phyloP scores from a whole-genome alignment of 2,329 filamentous ascomycete species.

The Claviceps capensis region DNA sequence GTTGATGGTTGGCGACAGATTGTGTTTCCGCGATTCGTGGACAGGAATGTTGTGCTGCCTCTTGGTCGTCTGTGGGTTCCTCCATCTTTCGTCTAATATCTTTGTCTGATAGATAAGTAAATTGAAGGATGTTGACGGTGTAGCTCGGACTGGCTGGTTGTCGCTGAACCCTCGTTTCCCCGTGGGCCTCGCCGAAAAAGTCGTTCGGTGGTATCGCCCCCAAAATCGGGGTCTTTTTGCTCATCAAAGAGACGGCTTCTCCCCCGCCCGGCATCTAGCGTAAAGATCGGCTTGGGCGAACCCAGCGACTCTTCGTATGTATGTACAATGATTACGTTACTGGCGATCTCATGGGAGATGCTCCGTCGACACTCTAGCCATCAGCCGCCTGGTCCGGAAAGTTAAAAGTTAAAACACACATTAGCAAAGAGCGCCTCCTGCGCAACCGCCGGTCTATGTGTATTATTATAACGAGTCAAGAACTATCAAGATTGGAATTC shows the following conservation, averaged over 20 bases:
- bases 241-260: neutral
- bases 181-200: slow-evolving; percentile 1
- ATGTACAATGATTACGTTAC: neutral
- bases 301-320: neutral
- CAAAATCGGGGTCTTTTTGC: neutral
- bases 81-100: no score
- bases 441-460: neutral
- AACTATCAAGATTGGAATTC: neutral
- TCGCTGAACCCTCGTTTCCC: neutral
- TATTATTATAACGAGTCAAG: neutral
- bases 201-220: neutral
- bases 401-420: no score
- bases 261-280: neutral
- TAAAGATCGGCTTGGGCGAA: neutral
- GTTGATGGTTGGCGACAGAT: neutral
- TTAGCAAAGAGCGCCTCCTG: neutral
- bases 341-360: slow-evolving; percentile 1
- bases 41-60: neutral
- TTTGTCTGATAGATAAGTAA: neutral
- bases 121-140: neutral
- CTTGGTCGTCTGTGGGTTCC: no score
- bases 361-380: neutral
- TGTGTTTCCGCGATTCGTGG: neutral
- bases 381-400: no score
- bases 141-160: neutral